These are phyloP conservation scores for Dryas octopetala DNA, from an alignment of 306 rosid genomes.

Conservation along the genomic window DNA sequence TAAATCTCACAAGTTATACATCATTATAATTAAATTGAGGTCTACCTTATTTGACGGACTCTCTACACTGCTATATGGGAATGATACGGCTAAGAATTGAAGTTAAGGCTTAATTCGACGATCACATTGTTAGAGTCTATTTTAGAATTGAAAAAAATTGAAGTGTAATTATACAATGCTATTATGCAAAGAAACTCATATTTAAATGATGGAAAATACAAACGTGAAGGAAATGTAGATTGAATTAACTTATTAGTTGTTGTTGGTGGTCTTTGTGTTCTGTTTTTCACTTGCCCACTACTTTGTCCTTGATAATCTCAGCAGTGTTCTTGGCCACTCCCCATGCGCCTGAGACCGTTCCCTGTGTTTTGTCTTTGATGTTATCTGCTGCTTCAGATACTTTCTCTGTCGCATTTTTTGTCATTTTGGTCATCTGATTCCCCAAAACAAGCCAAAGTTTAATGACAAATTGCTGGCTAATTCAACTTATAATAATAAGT, in stretches of 20 bases:
- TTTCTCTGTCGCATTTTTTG: conserved; percentile 41
- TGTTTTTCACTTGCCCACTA: conserved; percentile 31
- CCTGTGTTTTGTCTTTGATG: conserved; percentile 41
- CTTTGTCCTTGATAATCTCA: conserved; percentile 43
- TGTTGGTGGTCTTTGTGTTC: neutral
- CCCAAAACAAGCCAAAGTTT: neutral
- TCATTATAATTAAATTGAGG: too few relatives aligned
- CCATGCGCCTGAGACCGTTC: conserved; percentile 35
- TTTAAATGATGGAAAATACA: neutral
- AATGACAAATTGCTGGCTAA: neutral
- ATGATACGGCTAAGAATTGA: too few relatives aligned
- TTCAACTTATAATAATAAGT: neutral
- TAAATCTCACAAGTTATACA: too few relatives aligned
- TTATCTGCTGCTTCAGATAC: conserved; percentile 40
- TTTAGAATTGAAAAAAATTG: neutral
- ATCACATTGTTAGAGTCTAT: too few relatives aligned
- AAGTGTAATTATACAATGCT: neutral
- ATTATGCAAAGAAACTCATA: neutral
- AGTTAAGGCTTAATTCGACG: too few relatives aligned
- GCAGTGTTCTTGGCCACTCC: conserved; percentile 44
- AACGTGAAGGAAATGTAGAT: neutral
- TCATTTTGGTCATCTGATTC: conserved; percentile 34
- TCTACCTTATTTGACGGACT: too few relatives aligned
- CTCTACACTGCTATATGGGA: too few relatives aligned
- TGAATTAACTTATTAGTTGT: neutral